Evolutionary conservation across 1,284 basidiomycete genomes (phyloP), one percentile per base, ranked within the genome.

Genomic region (Erythrobasidium hasegawianum): DNA sequence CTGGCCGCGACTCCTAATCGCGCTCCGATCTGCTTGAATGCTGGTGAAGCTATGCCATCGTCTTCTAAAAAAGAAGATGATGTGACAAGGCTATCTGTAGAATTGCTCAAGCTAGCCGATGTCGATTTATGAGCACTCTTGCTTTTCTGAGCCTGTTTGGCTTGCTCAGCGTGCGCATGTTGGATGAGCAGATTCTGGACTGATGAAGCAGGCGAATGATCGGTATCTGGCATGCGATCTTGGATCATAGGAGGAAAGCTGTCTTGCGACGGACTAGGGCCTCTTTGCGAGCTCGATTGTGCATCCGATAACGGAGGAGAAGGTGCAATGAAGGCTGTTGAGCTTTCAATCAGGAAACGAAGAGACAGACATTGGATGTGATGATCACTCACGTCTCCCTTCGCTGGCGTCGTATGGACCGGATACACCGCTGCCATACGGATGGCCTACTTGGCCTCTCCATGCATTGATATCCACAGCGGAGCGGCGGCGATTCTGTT

Each of bases 11-110:
- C 43, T 5, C 43, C 43, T 16, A 47, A 16, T n/a, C 43, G 43
- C 43, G 16, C 43, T 24, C 43, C 43, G 14, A 47, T 47, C 43
- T 47, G 43, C n/a, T 47, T 47, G 43, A 47, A 47, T 7, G 43
- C 22, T 5, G 43, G 22, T 18, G 43, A 47, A n/a, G 43, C 33
- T 5, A 33, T 33, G 4, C 33, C 33, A 5, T 33, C 33, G 11
- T 33, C 33, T 4, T 5, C 5, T 5, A 33, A 33, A 11, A 11
- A 24, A 47, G 43, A 47, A 47, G 22, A 24, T 5, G 43, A 47
- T 5, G 43, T 24, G 7, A 24, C 16, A n/a, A 47, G 22, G 16
- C n/a, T 18, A 8, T 47, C 43, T 14, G 22, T 18, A 47, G 43
- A 47, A 14, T 24, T 47, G n/a, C n/a, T 47, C 43, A 47, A 14